phyloP scores from a whole-genome alignment of 176 grass and related monocot genomes.

The Ananas comosus region DNA sequence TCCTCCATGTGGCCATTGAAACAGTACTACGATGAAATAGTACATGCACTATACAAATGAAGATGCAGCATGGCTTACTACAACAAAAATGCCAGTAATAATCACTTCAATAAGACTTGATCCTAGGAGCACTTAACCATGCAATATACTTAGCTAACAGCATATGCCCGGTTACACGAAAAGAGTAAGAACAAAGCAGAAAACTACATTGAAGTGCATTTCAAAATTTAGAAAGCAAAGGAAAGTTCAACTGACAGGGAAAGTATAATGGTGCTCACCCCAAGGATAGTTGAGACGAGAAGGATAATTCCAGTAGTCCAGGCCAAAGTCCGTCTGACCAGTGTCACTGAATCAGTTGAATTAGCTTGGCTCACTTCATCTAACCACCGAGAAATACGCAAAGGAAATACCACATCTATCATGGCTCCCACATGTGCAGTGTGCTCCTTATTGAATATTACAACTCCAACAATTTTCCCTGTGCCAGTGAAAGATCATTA shows the following conservation, averaged over 20 bases:
- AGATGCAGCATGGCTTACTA: too few relatives aligned
- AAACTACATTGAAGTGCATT: not conserved
- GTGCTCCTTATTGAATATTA: slow-evolving; percentile 44
- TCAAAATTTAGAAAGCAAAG: slow-evolving; percentile 10
- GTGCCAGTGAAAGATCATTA: slow-evolving; percentile 9
- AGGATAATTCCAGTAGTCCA: slow-evolving; percentile 93
- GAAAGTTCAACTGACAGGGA: slow-evolving; percentile 7
- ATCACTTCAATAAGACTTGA: too few relatives aligned
- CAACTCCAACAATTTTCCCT: slow-evolving; percentile 74
- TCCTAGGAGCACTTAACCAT: too few relatives aligned
- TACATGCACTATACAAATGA: too few relatives aligned
- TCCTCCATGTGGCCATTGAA: too few relatives aligned
- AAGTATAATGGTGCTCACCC: slow-evolving; percentile 44
- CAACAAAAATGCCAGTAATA: too few relatives aligned
- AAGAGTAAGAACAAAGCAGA: too few relatives aligned
- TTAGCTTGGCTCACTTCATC: slow-evolving; percentile 44
- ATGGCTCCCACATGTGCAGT: slow-evolving; percentile 36
- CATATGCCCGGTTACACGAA: too few relatives aligned
- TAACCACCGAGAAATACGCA: slow-evolving; percentile 57
- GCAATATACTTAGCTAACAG: too few relatives aligned
- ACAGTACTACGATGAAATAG: too few relatives aligned
- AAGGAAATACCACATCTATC: slow-evolving; percentile 48
- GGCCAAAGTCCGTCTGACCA: slow-evolving; percentile 68
- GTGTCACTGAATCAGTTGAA: slow-evolving; percentile 22
- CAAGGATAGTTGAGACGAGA: slow-evolving; percentile 75